Percentiles rank a stretch among this genome's conserved stretches.
These are phyloP conservation scores for Mollisia scopiformis DNA, from an alignment of 2,329 filamentous ascomycete species.

Conservation along the genomic window DNA sequence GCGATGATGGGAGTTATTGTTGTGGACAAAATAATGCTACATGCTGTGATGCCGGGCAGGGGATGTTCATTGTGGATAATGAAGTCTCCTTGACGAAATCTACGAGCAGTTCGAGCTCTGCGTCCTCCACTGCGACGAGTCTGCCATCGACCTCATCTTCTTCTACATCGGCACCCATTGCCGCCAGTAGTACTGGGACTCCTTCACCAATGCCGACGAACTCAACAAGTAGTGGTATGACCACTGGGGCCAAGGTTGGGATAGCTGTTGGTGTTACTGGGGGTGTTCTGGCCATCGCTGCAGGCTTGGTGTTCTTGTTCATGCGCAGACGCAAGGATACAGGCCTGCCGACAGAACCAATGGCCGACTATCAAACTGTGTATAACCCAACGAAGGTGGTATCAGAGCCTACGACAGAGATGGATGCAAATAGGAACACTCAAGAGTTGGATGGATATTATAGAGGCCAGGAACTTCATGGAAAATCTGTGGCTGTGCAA, in stretches of 20 bases:
- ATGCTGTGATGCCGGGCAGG: neutral
- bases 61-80: neutral
- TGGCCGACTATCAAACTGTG: neutral
- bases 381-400: neutral
- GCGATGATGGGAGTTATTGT: neutral
- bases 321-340: neutral
- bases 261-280: neutral
- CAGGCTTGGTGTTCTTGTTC: neutral
- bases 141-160: neutral
- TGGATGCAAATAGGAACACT: neutral
- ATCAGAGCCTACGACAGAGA: neutral
- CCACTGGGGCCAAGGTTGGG: neutral
- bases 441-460: neutral
- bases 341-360: neutral
- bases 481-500: neutral
- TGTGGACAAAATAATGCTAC: neutral
- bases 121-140: neutral
- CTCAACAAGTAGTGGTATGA: neutral
- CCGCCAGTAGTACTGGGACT: neutral
- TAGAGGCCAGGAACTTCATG: neutral
- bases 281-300: neutral
- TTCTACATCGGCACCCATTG: neutral
- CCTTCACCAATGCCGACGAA: neutral
- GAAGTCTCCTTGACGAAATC: neutral
- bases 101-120: neutral